Percentiles rank a stretch among this genome's conserved stretches.
Conservation (phyloP, 2,329 filamentous ascomycete species). For the Fusarium guadeloupense region DNA sequence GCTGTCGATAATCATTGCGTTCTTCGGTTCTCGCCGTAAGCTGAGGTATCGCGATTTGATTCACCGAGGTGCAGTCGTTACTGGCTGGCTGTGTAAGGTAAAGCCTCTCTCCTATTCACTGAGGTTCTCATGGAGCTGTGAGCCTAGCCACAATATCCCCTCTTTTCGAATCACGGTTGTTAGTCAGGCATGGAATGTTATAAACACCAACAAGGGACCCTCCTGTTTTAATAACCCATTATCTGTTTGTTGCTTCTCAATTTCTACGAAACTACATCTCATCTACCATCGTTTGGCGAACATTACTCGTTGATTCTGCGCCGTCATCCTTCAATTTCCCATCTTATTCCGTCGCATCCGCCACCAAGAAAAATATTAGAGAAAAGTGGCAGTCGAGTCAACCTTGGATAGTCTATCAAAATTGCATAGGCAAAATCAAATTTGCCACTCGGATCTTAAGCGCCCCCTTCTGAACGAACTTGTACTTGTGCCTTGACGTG, state of each 20-base stretch:
- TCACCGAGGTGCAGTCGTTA: slow-evolving; percentile 7
- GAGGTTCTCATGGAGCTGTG: slow-evolving; percentile 2
- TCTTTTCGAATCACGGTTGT: neutral
- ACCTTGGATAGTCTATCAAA: slow-evolving; percentile 28
- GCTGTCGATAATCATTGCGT: slow-evolving; percentile 17
- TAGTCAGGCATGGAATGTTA: slow-evolving; percentile 6
- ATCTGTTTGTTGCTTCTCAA: neutral
- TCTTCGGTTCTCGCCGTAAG: slow-evolving; percentile 22
- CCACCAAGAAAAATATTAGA: slow-evolving; percentile 23
- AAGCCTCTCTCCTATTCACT: slow-evolving; percentile 1
- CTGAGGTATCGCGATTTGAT: neutral
- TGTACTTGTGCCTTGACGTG: slow-evolving; percentile 33
- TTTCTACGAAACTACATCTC: neutral
- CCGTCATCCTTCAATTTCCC: slow-evolving; percentile 21
- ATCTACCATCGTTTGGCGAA: slow-evolving; percentile 6
- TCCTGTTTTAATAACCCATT: neutral
- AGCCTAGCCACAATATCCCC: slow-evolving; percentile 12
- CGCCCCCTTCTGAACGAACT: slow-evolving; percentile 26
- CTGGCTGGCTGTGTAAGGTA: slow-evolving; percentile 14
- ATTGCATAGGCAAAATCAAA: slow-evolving; percentile 31
- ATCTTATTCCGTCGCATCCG: slow-evolving; percentile 20
- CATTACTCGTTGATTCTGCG: slow-evolving; percentile 17
- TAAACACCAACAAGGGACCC: slow-evolving; percentile 21
- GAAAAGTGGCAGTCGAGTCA: neutral
- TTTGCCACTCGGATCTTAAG: slow-evolving; percentile 34